Base-by-base conservation (phyloP, 2,329 filamentous ascomycete species). In the Escovopsis sp. region DNA sequence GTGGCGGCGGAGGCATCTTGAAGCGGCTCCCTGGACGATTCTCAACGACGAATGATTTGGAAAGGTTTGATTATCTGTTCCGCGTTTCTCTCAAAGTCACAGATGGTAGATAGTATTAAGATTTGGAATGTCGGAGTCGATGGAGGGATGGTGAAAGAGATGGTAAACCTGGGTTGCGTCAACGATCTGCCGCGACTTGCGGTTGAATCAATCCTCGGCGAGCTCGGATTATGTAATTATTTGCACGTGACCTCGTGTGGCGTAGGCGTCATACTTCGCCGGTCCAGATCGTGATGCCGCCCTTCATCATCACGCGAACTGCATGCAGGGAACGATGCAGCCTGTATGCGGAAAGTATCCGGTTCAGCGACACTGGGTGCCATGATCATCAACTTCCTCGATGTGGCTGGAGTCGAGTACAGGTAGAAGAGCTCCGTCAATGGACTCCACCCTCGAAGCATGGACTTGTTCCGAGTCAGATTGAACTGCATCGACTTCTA, bases 401-500 rank as follows among this genome's bases (percentile, higher is more conserved):
- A 11, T 11, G 4, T 7, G 11, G 8, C 11, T 32, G 8, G 28
- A 32, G 28, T 32, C 28, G 28, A 32, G 28, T 9, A 32, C 23
- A 23, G 23, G 23, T 23, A 23, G 28, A 11, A 32, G 8, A 11
- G 11, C 3, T 3, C 6, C 28, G 11, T 32, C 28, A 3, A 32
- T 32, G 28, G 28, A 32, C 11, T 11, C 8, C 28, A 11, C 11
- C 28, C 28, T 32, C 41, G 43, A 48, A 59, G 48, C 32, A 64
- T 64, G 61, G 81, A 86, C 55, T 69, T 75, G 52, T 96, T 98
- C 65, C 82, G 85, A 53, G 79, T 98, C 58, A 83, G 88, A 53
- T 69, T 98, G 57, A 95, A 98, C 60, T 94, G 86, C 67, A 81
- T 98, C 65, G 91, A 98, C 63, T 81, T 91, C 60, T 98, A 96